A percentile compares a stretch with the other conserved stretches of the same genome.
These are phyloP conservation scores for Orobanche coerulescens DNA, from an alignment of 257 asterid species.

Conservation along the genomic window DNA sequence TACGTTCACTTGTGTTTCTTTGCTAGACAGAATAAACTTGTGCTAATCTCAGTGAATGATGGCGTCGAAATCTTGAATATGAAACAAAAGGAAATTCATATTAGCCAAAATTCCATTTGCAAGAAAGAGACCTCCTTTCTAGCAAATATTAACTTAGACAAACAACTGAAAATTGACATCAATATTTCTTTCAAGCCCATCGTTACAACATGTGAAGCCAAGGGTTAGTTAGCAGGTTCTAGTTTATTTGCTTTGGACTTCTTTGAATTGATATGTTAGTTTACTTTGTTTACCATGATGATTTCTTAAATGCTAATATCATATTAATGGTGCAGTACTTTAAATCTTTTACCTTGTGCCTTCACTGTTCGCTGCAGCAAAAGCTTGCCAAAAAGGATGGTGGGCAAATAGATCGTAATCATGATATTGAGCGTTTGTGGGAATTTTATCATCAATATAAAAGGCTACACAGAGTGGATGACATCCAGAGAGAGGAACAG, in stretches of 20 bases:
- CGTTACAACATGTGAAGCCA: conserved; percentile 2
- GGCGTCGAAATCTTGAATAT: neutral
- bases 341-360: conserved; percentile 3
- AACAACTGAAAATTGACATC: neutral
- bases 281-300: conserved; percentile 10
- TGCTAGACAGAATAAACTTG: neutral
- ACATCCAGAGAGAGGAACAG: conserved; percentile 76
- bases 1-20: conserved; percentile 4
- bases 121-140: neutral
- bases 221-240: neutral
- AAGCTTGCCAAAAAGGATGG: conserved; percentile 89
- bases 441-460: conserved; percentile 82
- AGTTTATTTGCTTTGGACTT: conserved; percentile 8
- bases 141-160: conserved; percentile 1
- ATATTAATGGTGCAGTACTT: neutral
- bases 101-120: neutral
- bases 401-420: conserved; percentile 70
- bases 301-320: neutral
- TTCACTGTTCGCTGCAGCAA: conserved; percentile 57
- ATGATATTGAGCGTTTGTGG: conserved; percentile 82
- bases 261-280: conserved; percentile 3
- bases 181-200: neutral
- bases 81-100: conserved; percentile 2
- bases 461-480: conserved; percentile 78
- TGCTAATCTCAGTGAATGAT: neutral